Base-by-base conservation (phyloP, 257 asterid species). In the Nicotiana obtusifolia region DNA sequence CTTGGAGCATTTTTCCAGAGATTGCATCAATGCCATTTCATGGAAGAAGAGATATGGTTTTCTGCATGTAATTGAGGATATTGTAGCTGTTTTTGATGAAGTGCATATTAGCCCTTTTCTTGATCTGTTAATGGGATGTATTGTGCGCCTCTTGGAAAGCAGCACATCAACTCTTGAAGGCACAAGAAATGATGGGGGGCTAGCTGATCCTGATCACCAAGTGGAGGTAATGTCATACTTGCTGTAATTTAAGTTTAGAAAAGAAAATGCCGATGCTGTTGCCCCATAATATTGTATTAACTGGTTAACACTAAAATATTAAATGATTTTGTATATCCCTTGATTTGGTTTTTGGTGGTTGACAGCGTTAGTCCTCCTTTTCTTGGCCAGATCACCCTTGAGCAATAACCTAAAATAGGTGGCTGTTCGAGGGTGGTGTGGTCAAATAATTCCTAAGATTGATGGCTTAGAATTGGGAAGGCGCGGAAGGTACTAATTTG, bases 31-130 rank as follows among this genome's bases (percentile, higher is more conserved):
- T 78, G 80, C 84, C 68, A 86, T 92, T 81, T 89, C 97, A 49
- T 91, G 91, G 99, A 92, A 91, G 94, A 92, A 93, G 86, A 90
- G 81, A 84, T 88, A 84, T 84, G 93, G 98, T 77, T 91, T 95
- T 86, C 88, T 95, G 82, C 97, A 92, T 54, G 98, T 95, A 47
- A 82, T 92, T 82, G 92, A 92, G 88, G 98, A 93, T 84, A 82
- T 94, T 87, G 87, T 95, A 54, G 84, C 89, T 22, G 95, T 94
- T 88, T 94, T 92, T 87, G 98, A 93, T 88, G 97, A 91, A 88
- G 80, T 82, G 73, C 99, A 81, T 80, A 84, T 94, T 57, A 81
- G 82, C 78, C 94, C 97, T 10, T 95, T 95, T 84, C 94, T 95
- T 84, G 89, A 89, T 88, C 88, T 94, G 33, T 86, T 95, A 83